These are phyloP conservation scores for Trypanosoma cruzi DNA, from an alignment of 208 protist species.

Conservation along the genomic window DNA sequence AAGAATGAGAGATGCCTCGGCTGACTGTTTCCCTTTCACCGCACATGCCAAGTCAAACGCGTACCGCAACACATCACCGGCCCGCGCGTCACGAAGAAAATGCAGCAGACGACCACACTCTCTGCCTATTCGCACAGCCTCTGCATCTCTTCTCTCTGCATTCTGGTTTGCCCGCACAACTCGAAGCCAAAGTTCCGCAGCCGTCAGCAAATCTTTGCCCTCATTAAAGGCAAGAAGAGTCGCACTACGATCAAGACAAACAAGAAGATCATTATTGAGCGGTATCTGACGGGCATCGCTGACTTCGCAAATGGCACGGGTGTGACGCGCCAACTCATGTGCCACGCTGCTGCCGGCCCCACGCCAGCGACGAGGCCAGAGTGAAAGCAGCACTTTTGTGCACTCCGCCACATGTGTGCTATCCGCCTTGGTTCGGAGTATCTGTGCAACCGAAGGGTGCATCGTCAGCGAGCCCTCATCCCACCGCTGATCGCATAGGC, in stretches of 20 bases:
- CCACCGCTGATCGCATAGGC: constrained; percentile 70
- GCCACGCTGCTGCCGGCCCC: constrained; percentile 53
- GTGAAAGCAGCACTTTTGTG: constrained; percentile 32
- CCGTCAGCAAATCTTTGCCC: constrained; percentile 51
- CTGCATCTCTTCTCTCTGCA: constrained; percentile 20
- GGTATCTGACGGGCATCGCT: constrained; percentile 24
- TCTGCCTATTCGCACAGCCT: constrained; percentile 52
- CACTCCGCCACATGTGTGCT: constrained; percentile 24
- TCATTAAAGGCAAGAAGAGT: constrained; percentile 69
- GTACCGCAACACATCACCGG: constrained; percentile 50
- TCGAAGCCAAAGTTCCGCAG: constrained; percentile 71
- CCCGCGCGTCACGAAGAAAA: constrained; percentile 57
- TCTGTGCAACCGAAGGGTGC: constrained; percentile 54
- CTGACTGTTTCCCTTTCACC: constrained; percentile 54
- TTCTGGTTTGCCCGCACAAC: constrained; percentile 18
- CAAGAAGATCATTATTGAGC: constrained; percentile 40
- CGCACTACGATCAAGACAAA: constrained; percentile 66
- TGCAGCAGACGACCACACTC: constrained; percentile 84
- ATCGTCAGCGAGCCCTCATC: constrained; percentile 59
- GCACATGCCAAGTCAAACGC: constrained; percentile 38
- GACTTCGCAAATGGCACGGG: constrained; percentile 38
- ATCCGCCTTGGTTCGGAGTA: constrained; percentile 29
- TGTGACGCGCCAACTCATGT: constrained; percentile 80
- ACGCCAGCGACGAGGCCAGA: constrained; percentile 86
- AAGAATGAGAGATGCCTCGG: constrained; percentile 68